Base-by-base conservation (phyloP, 192 early-diverging fungal genomes). In the Geranomyces variabilis region DNA sequence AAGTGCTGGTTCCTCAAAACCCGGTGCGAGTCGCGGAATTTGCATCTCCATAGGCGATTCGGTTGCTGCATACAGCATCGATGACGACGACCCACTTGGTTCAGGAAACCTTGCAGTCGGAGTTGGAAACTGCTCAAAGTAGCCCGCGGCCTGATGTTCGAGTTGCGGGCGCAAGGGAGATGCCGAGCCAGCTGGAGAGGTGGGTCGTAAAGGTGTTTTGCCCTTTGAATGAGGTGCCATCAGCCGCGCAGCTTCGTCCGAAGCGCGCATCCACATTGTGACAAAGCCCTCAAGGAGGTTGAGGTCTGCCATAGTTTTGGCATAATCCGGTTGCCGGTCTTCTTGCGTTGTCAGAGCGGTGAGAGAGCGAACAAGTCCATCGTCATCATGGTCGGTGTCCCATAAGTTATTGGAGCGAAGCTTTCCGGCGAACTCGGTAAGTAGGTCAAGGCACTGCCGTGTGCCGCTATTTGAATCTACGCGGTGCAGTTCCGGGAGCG, bases 251-350 rank as follows among this genome's bases (percentile, higher is more conserved):
- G 17, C 15, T n/a, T 8, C 24, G 3, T 53, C 51, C 51, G 51
- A 53, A 31, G 58, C 58, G 4, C 29, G 2, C 28, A 33, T 8
- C 58, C 58, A 60, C 2, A 30, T 26, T 19, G 58, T 60, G 9
- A 60, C 58, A 26, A 60, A 60, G 28, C 29, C 58, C 31, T 60
- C 58, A 19, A 60, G 31, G 29, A 60, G 29, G 58, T 60, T 26
- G 31, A 60, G 58, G 58, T 60, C 58, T 6, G 24, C 58, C 58
- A 60, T 53, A 7, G 51, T 53, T 15, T 53, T 53, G 3, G 51
- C 4, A 26, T 53, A 53, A 15, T 53, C 51, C n/a, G 51, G 6
- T 41, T 41, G 36, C 5, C 36, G 36, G 36, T 41, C 10, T 26
- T 53, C 17, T 15, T 53, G 6, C 51, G 17, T 53, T 15, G 15